Evolutionary conservation across 441 rosid species (phyloP), one percentile per base, ranked within the genome.

Genomic region (Codiaeum variegatum): DNA sequence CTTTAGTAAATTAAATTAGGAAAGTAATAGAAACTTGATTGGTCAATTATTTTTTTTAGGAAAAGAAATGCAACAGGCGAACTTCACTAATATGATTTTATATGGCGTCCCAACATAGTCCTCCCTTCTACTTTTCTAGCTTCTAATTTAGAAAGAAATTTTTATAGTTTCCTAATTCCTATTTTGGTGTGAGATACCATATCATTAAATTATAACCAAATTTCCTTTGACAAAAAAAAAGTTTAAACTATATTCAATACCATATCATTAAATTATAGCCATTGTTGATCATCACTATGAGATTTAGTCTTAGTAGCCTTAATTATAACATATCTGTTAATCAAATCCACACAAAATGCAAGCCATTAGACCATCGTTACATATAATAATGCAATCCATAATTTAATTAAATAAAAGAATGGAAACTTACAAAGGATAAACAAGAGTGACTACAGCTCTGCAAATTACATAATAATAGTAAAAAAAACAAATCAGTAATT

Each of bases 391-490:
- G 38, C 38, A 9, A 36, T 36, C 38, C 38, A 36, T 36, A 36
- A 36, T 36, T 9, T 9, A 36, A 36, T 40, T 40, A 40, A 40
- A 40, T 40, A 9, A 8, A 40, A 40, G 8, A 40, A 51, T 3
- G 24, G 16, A 38, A 18, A 83, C 97, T 92, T 84, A 94, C 98
- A 94, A 84, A 64, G 99, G 99, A 78, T 94, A 92, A 73, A 82
- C 91, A 54, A 94, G 97, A 77, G 97, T 88, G 72, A 94, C 87
- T 66, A 94, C 75, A 61, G 98, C 97, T 86, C 99, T 92, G 93
- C 69, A 79, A 72, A 11, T 24, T 0, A 40, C 11, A 40, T 9
- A 36, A 18, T 58, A 58, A 46, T 2, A 40, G 34, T 49, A 40
- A 23, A 59, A 3, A 28, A 59, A 26, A 6, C 29, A 26, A 1